Conservation (phyloP, 2,329 filamentous ascomycete genomes). For the Calonectria pseudoturangicola region DNA sequence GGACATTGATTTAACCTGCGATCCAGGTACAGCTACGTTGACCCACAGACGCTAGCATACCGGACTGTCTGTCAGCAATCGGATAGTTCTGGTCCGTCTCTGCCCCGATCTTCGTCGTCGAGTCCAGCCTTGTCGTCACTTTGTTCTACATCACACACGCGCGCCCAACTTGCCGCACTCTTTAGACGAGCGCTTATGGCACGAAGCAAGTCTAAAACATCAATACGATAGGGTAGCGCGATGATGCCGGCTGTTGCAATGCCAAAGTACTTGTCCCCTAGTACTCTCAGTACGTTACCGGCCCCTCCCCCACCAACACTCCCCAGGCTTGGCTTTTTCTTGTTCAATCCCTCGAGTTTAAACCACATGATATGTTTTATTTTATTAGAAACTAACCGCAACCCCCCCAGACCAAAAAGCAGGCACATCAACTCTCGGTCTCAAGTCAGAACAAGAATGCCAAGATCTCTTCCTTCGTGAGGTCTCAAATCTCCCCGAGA, state of each 20-base stretch:
- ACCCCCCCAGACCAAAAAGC: conserved; percentile 17
- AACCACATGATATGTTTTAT: neutral
- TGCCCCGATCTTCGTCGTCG: neutral
- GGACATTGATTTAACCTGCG: too few species aligned
- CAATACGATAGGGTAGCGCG: neutral
- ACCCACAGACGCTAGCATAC: neutral
- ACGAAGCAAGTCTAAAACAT: neutral
- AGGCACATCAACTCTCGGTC: conserved; percentile 30
- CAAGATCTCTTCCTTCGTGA: conserved; percentile 50
- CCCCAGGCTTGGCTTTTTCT: neutral
- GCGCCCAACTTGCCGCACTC: neutral
- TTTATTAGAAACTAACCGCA: neutral
- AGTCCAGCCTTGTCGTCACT: neutral
- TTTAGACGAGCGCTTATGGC: neutral
- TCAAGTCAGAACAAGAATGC: conserved; percentile 55
- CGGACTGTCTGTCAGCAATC: conserved; percentile 33
- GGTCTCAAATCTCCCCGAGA: conserved; percentile 52
- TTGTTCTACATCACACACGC: neutral
- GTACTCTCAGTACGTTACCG: conserved; percentile 25
- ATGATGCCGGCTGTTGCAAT: conserved; percentile 31
- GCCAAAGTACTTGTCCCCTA: conserved; percentile 32
- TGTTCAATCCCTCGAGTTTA: neutral
- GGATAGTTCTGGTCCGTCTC: conserved; percentile 33
- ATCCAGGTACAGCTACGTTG: neutral
- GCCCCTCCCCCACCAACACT: neutral